Evolutionary conservation across 495 filamentous ascomycete genomes (phyloP), one percentile per base, ranked within the genome.

Genomic region (Aspergillus incahuasiensis): DNA sequence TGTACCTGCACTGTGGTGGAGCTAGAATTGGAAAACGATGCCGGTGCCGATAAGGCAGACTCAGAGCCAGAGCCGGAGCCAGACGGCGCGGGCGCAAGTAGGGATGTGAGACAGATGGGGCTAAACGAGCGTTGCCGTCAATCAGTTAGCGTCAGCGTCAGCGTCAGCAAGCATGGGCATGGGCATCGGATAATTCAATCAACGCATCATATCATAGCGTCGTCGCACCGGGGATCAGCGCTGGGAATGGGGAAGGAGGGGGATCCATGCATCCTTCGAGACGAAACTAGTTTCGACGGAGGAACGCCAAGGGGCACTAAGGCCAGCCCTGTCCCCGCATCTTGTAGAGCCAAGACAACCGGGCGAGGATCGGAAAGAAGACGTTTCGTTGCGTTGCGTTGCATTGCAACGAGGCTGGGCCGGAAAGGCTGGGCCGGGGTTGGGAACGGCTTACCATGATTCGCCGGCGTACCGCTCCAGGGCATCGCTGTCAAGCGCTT

Each of bases 321-420:
- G 16, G 21, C 46, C 42, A 59, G 61, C 61, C 57, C 43, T 60
- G 68, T 66, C 67, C 63, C 68, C 68, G 64, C 67, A 68, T 59
- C 57, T 57, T 25, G 34, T 42, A 40, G 32, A 2, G 42, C 62
- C 71, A 69, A 70, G 62, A 60, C 34, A 48, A 44, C 55, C 19
- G n/a, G 41, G 50, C 48, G n/a, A n/a, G n/a, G n/a, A n/a, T n/a
- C n/a, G n/a, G n/a, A n/a, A n/a, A n/a, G n/a, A n/a, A n/a, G n/a
- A n/a, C n/a, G n/a, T n/a, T n/a, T n/a, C n/a, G n/a, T n/a, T n/a
- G n/a, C n/a, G n/a, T n/a, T n/a, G n/a, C n/a, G n/a, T n/a, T n/a
- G n/a, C n/a, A n/a, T 28, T 28, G n/a, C 13, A 47, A 30, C 9
- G 19, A 18, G 18, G 55, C 19, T 46, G 15, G 16, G 21, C n/a